Evolutionary conservation across 2,329 filamentous ascomycete species (phyloP).

Genomic region (Fusarium haematococcum): DNA sequence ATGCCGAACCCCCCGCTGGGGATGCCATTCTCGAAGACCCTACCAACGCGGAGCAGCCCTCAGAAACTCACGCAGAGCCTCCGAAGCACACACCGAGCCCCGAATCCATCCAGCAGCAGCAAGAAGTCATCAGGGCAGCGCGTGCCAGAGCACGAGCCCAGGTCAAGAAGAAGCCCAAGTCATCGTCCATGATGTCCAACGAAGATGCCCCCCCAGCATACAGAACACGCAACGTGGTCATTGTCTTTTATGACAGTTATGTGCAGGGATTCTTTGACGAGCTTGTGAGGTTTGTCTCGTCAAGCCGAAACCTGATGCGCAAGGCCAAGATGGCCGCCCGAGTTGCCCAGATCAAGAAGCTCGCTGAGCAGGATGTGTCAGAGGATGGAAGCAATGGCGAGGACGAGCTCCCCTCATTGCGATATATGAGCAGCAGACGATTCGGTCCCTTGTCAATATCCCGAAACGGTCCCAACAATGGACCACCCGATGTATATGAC

Average conservation of each 20-base stretch:
- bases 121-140: slow-evolving; percentile 59
- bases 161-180: slow-evolving; percentile 62
- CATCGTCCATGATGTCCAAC: slow-evolving; percentile 64
- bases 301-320: slow-evolving; percentile 83
- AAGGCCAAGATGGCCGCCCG: slow-evolving; percentile 88
- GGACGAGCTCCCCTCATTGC: slow-evolving; percentile 53
- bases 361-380: slow-evolving; percentile 70
- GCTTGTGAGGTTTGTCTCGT: slow-evolving; percentile 83
- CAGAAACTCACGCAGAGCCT: slow-evolving; percentile 45
- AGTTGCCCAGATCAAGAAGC: slow-evolving; percentile 72
- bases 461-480: slow-evolving; percentile 41
- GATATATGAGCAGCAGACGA: slow-evolving; percentile 55
- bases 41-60: slow-evolving; percentile 17
- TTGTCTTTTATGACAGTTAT: slow-evolving; percentile 91
- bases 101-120: slow-evolving; percentile 51
- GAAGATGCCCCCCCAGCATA: slow-evolving; percentile 65
- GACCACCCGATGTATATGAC: slow-evolving; percentile 70
- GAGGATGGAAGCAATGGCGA: slow-evolving; percentile 60
- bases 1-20: slow-evolving; percentile 26
- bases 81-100: slow-evolving; percentile 38
- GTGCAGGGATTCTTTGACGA: slow-evolving; percentile 86
- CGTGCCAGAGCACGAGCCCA: slow-evolving; percentile 56
- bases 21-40: slow-evolving; percentile 38
- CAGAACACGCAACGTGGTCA: slow-evolving; percentile 76
- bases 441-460: slow-evolving; percentile 47